phyloP scores from a whole-genome alignment of 208 protist genomes.

The Trypanosoma rangeli region DNA sequence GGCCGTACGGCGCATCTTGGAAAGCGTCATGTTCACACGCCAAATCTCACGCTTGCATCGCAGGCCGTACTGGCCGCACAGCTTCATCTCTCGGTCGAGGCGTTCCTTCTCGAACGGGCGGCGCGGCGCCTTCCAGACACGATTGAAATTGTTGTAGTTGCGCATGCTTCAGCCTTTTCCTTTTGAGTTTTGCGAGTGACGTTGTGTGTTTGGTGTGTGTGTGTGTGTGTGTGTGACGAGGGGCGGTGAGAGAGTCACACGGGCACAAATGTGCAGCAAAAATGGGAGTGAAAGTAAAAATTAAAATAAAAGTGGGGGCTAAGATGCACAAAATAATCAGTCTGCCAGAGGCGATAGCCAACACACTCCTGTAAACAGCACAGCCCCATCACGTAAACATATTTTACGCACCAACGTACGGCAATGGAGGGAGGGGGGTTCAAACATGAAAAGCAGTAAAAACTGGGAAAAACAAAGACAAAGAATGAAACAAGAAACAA shows the following conservation, averaged over 20 bases:
- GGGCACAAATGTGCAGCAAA: background rate
- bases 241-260: background rate
- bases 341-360: background rate
- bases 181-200: conserved; percentile 2
- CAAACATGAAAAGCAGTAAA: background rate
- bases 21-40: conserved; percentile 98
- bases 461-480: conserved; percentile 12
- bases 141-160: conserved; percentile 97
- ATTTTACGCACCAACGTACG: background rate
- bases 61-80: conserved; percentile 99
- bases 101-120: conserved; percentile 99
- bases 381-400: background rate
- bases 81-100: conserved; percentile 99
- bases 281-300: background rate
- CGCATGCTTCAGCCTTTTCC: conserved; percentile 52
- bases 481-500: background rate
- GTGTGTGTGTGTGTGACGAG: background rate
- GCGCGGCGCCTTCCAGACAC: conserved; percentile 96
- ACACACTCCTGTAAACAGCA: background rate
- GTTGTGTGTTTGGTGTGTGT: background rate
- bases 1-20: conserved; percentile 99
- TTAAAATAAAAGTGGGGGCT: too few relatives aligned
- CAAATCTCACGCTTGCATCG: conserved; percentile 99
- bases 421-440: background rate
- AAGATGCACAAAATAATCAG: too few relatives aligned